These are phyloP conservation scores for Russula emetica DNA, from an alignment of 768 basidiomycete species.

Conservation along the genomic window DNA sequence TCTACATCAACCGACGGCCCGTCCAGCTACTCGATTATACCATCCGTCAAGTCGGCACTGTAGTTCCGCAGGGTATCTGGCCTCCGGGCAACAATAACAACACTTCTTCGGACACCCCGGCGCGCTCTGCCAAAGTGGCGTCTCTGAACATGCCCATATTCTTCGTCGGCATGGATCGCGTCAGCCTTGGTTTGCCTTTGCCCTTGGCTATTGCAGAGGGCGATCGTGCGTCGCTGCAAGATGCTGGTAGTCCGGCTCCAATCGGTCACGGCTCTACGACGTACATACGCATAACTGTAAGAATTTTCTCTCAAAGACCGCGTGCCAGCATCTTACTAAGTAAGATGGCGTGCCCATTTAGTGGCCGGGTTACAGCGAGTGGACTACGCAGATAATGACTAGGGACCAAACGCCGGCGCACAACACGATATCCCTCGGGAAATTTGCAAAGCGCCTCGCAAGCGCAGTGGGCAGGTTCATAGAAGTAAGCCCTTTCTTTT, in stretches of 20 bases:
- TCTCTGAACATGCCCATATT: slow-evolving; percentile 16
- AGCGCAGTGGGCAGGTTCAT: slow-evolving; percentile 18
- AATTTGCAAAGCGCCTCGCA: slow-evolving; percentile 8
- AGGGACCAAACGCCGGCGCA: slow-evolving; percentile 11
- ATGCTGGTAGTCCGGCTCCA: neutral
- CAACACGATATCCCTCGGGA: slow-evolving; percentile 6
- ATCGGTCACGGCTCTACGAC: neutral
- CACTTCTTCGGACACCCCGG: neutral
- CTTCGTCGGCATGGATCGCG: slow-evolving; percentile 1
- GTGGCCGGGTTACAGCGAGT: slow-evolving; percentile 20
- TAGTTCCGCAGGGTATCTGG: slow-evolving; percentile 20
- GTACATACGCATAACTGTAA: slow-evolving; percentile 16
- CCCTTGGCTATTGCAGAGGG: neutral
- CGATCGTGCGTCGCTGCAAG: neutral
- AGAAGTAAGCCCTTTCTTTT: neutral
- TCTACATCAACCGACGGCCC: neutral
- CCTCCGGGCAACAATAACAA: neutral
- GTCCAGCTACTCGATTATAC: slow-evolving; percentile 13
- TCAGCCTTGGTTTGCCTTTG: neutral
- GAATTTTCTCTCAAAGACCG: neutral
- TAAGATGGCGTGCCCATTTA: neutral
- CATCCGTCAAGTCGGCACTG: neutral
- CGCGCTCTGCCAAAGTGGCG: neutral
- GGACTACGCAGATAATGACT: slow-evolving; percentile 17
- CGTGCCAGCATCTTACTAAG: neutral